These are phyloP conservation scores for Austroboletus niveus DNA, from an alignment of 1,284 basidiomycete genomes.

Conservation along the genomic window DNA sequence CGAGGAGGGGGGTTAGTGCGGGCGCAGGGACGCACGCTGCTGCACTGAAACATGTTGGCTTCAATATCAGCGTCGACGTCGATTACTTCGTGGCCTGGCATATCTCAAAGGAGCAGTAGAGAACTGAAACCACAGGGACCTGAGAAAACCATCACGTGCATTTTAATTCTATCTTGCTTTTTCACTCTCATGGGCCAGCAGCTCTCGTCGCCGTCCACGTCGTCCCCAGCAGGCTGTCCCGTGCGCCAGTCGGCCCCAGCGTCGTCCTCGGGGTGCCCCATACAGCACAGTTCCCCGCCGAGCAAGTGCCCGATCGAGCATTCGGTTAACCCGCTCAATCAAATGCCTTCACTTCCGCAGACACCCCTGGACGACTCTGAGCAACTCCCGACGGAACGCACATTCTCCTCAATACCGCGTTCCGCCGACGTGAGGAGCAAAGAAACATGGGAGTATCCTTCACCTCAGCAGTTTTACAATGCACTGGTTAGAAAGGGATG, in stretches of 20 bases:
- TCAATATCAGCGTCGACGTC: slow-evolving; percentile 27
- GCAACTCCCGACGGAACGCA: slow-evolving; percentile 74
- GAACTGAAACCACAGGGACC: neutral
- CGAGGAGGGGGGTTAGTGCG: slow-evolving; percentile 15
- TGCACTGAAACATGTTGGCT: slow-evolving; percentile 9
- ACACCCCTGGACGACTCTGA: slow-evolving; percentile 56
- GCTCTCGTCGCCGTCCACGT: slow-evolving; percentile 7
- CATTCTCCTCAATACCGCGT: slow-evolving; percentile 84
- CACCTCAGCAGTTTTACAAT: slow-evolving; percentile 98
- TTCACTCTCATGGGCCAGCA: slow-evolving; percentile 27
- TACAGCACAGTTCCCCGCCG: neutral
- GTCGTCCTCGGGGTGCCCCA: slow-evolving; percentile 1
- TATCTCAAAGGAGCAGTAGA: neutral
- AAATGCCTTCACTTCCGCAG: slow-evolving; percentile 86
- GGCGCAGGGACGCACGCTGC: slow-evolving; percentile 15
- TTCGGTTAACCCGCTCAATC: slow-evolving; percentile 78
- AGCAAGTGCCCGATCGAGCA: slow-evolving; percentile 49
- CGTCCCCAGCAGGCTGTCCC: slow-evolving; percentile 6
- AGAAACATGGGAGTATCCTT: slow-evolving; percentile 90
- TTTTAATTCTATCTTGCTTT: too few relatives aligned
- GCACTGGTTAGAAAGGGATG: slow-evolving; percentile 95
- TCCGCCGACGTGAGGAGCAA: slow-evolving; percentile 37
- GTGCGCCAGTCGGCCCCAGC: slow-evolving; percentile 3
- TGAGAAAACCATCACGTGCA: slow-evolving; percentile 19
- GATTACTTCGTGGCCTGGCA: slow-evolving; percentile 22